Evolutionary conservation across 1,284 basidiomycete genomes (phyloP).

Genomic region (Leccinum fallax): DNA sequence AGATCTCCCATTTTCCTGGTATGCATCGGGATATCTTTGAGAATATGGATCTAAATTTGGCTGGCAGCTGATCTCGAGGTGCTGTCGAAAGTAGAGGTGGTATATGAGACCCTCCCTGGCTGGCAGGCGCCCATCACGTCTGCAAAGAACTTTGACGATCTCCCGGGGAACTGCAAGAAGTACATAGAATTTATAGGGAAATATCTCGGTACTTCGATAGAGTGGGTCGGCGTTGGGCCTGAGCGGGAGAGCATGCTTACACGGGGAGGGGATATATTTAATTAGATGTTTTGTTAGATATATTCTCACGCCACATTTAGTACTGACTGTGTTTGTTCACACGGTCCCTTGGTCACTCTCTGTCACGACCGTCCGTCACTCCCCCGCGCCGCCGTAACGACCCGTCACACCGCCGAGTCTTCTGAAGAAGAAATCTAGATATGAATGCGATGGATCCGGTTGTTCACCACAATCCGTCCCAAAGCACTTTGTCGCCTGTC

Average conservation of each 20-base stretch:
- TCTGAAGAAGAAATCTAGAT: constrained; percentile 17
- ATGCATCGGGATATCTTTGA: constrained; percentile 28
- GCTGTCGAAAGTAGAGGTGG: constrained; percentile 81
- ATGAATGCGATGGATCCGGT: constrained; percentile 40
- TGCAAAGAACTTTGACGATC: constrained; percentile 67
- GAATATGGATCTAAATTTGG: constrained; percentile 8
- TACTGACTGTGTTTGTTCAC: constrained; percentile 13
- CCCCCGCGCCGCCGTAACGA: constrained; percentile 35
- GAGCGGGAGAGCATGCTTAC: constrained; percentile 78
- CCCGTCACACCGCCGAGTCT: constrained; percentile 33
- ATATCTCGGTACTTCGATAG: constrained; percentile 78
- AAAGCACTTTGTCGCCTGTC: constrained; percentile 34
- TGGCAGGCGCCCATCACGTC: constrained; percentile 86
- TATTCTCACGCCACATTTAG: constrained; percentile 32
- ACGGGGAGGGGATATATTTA: constrained; percentile 16
- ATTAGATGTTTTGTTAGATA: constrained; percentile 20
- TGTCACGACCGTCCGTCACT: constrained; percentile 47
- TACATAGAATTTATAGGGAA: constrained; percentile 92
- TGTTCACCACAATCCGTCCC: constrained; percentile 34
- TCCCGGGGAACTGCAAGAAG: constrained; percentile 85
- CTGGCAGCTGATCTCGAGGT: constrained; percentile 80
- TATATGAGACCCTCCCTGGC: constrained; percentile 90
- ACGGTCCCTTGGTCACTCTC: constrained; percentile 40
- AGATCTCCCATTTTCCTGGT: constrained; percentile 90
- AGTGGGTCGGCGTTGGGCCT: constrained; percentile 93